A percentile compares a stretch with the other conserved stretches of the same genome.
phyloP scores from a whole-genome alignment of 768 basidiomycete species.

The Lactarius pseudohatsudake region DNA sequence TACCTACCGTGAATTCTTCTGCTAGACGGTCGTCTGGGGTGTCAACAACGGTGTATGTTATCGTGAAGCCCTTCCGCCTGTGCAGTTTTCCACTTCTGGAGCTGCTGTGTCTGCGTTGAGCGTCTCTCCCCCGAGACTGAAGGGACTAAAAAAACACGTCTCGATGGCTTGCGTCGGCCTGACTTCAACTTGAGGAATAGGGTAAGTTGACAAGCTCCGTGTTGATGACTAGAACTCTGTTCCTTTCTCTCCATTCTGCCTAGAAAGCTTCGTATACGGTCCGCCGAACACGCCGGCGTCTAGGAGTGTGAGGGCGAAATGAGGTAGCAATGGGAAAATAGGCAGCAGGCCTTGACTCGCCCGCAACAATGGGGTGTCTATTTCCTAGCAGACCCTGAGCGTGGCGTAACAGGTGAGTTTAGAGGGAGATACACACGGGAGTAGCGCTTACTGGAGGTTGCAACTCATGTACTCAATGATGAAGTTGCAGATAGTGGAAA shows the following conservation, averaged over 20 bases:
- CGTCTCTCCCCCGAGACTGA: background rate
- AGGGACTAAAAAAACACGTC: conserved; percentile 32
- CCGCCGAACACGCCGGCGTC: conserved; percentile 61
- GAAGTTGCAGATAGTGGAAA: conserved; percentile 61
- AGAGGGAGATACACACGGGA: background rate
- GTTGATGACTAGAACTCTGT: conserved; percentile 60
- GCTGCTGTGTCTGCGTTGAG: too few species aligned
- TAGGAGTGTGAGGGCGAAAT: conserved; percentile 3
- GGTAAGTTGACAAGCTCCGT: conserved; percentile 43
- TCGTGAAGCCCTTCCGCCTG: background rate
- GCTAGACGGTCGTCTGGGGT: background rate
- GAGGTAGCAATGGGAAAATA: background rate
- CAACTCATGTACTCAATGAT: conserved; percentile 81
- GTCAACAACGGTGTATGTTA: background rate
- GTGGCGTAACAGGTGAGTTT: background rate
- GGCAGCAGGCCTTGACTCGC: conserved; percentile 59
- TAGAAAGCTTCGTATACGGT: conserved; percentile 46
- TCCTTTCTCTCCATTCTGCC: conserved; percentile 57
- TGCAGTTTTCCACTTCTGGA: background rate
- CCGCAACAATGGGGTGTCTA: conserved; percentile 66
- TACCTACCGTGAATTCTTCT: background rate
- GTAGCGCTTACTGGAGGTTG: conserved; percentile 58
- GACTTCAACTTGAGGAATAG: conserved; percentile 63
- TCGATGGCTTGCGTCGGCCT: conserved; percentile 61
- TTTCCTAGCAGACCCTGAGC: conserved; percentile 64